Percentiles rank a stretch among this genome's conserved stretches.
Conservation (phyloP, 352 stramenopile genomes). For the Globisporangium iwayamae region DNA sequence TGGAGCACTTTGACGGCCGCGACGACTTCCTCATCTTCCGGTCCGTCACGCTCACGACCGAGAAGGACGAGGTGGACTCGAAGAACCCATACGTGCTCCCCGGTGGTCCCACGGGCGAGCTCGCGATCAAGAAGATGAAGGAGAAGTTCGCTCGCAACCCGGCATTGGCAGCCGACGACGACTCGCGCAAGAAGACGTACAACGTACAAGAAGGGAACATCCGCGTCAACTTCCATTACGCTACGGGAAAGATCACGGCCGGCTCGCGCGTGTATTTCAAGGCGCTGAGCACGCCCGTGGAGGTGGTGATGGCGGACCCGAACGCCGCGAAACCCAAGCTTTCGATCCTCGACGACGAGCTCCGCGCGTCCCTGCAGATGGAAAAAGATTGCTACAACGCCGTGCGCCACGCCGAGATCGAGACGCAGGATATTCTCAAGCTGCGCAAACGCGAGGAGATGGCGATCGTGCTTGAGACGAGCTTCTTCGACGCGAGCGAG, state of each 20-base stretch:
- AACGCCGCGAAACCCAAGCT: conserved; percentile 60
- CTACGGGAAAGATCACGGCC: conserved; percentile 89
- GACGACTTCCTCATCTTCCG: conserved; percentile 86
- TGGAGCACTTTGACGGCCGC: conserved; percentile 83
- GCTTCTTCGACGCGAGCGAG: conserved; percentile 77
- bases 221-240: conserved; percentile 89
- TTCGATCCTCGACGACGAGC: conserved; percentile 72
- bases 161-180: conserved; percentile 47
- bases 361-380: conserved; percentile 61
- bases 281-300: conserved; percentile 54
- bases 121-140: conserved; percentile 92
- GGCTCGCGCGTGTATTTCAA: conserved; percentile 81
- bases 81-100: conserved; percentile 81
- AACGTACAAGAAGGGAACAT: conserved; percentile 90
- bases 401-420: conserved; percentile 82
- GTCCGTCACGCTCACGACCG: conserved; percentile 69
- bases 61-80: conserved; percentile 73
- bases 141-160: conserved; percentile 87
- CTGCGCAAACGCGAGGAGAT: conserved; percentile 86
- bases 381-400: conserved; percentile 92
- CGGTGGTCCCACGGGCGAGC: conserved; percentile 61
- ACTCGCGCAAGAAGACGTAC: conserved; percentile 90
- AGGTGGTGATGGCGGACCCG: conserved; percentile 72
- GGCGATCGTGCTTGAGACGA: conserved; percentile 78
- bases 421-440: conserved; percentile 91